phyloP scores from a whole-genome alignment of 345 rosid species.

The Dovyalis caffra region DNA sequence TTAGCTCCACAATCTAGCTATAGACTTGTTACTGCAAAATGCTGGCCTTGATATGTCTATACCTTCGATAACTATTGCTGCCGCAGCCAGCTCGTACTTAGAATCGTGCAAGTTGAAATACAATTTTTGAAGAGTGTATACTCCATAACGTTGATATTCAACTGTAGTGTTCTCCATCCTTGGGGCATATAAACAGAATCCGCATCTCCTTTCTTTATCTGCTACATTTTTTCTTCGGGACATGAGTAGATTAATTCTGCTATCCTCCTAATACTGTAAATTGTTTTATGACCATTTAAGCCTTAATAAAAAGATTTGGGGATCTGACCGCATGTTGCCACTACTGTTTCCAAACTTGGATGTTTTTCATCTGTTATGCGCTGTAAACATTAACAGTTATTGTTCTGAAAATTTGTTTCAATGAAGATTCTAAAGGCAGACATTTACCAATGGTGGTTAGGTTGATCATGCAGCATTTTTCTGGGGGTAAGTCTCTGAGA shows the following conservation, averaged over 20 bases:
- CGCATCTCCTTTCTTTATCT: not conserved
- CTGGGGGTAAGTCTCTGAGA: not conserved
- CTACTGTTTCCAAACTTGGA: not conserved
- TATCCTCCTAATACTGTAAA: not conserved
- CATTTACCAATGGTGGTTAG: not conserved
- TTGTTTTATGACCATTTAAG: too few species aligned
- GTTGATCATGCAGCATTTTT: too few species aligned
- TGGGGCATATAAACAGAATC: not conserved
- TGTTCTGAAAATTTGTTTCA: not conserved
- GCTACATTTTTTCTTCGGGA: not conserved
- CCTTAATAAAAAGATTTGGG: not conserved
- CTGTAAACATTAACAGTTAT: not conserved
- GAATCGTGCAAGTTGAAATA: not conserved
- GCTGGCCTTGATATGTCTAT: too few species aligned
- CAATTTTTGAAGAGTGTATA: not conserved
- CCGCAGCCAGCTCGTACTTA: not conserved
- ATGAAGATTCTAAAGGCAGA: not conserved
- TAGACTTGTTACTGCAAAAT: not conserved
- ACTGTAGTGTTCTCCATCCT: not conserved
- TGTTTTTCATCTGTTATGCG: not conserved
- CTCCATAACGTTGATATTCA: not conserved
- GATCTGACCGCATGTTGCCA: not conserved
- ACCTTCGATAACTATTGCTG: too few species aligned
- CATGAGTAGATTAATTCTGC: not conserved
- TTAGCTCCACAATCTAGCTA: not conserved